phyloP scores from a whole-genome alignment of 2,329 filamentous ascomycete species.

The Pyrenochaeta sp. region DNA sequence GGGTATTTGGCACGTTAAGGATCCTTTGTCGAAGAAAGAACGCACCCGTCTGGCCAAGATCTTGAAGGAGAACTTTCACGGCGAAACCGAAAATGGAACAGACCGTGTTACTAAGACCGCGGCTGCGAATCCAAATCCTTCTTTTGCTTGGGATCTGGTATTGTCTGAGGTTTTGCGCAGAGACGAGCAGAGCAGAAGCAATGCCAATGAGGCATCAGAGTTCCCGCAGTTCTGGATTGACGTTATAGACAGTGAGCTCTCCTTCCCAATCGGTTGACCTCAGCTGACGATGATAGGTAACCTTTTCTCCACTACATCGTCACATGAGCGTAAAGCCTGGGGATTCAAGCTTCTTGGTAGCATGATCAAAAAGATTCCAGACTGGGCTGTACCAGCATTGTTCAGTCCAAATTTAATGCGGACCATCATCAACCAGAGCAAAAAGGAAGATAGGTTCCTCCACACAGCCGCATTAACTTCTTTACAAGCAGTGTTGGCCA shows the following conservation, averaged over 20 bases:
- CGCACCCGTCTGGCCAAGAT: slow-evolving; percentile 75
- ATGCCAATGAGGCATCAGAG: slow-evolving; percentile 50
- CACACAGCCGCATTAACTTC: slow-evolving; percentile 79
- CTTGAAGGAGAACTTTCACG: slow-evolving; percentile 75
- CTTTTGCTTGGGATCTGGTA: slow-evolving; percentile 88
- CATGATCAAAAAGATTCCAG: slow-evolving; percentile 66
- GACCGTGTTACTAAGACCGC: slow-evolving; percentile 67
- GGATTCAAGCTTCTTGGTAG: slow-evolving; percentile 89
- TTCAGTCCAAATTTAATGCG: slow-evolving; percentile 86
- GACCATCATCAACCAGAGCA: slow-evolving; percentile 46
- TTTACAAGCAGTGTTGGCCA: slow-evolving; percentile 73
- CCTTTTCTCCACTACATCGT: slow-evolving; percentile 82
- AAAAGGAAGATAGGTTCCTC: slow-evolving; percentile 45
- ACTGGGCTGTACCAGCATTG: slow-evolving; percentile 63
- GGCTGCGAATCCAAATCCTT: slow-evolving; percentile 80
- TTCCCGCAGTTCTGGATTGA: slow-evolving; percentile 87
- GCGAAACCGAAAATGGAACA: slow-evolving; percentile 56
- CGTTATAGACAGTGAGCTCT: slow-evolving; percentile 80
- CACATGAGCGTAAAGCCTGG: slow-evolving; percentile 88
- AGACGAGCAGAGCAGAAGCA: slow-evolving; percentile 30
- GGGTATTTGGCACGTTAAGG: slow-evolving; percentile 75
- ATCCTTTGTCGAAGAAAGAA: slow-evolving; percentile 76
- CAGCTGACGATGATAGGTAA: slow-evolving; percentile 65
- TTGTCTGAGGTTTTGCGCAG: slow-evolving; percentile 56
- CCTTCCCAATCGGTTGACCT: neutral